Evolutionary conservation across 345 rosid genomes (phyloP), one percentile per base, ranked within the genome.

Genomic region (Brassica carinata): DNA sequence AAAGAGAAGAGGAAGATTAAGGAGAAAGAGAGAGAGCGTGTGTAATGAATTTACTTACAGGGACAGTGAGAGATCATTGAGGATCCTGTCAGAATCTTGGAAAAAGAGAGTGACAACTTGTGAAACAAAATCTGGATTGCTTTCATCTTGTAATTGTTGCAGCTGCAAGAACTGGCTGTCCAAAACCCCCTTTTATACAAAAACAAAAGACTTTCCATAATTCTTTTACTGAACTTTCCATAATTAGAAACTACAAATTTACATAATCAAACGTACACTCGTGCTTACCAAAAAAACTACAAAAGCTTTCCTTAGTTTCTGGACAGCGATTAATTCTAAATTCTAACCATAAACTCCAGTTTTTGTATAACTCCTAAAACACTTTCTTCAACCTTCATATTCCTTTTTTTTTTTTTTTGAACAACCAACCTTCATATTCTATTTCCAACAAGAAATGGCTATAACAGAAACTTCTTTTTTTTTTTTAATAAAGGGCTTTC

Each of bases 71-170:
- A 95, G 98, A 82, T 93, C 97, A 85, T 81, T 88, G 78, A 95
- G 89, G 83, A 93, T 91, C 80, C 88, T 93, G 71, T 93, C 94
- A 72, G 99, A 89, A 80, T 96, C 99, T 65, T 86, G 91, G 80
- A 96, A 96, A 87, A 96, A 96, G 59, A 93, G 92, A 68, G 94
- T 79, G n/a, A 90, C 94, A 64, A 96, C 96, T 89, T 96, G 94
- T 73, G 85, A 92, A 73, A 91, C 98, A 87, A 96, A 96, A 85
- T 90, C 93, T 66, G 99, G 98, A 86, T 89, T 93, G 89, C 90
- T 90, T 84, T 96, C 99, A 85, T 96, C 99, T 87, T 90, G 97
- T 76, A 96, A 87, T 74, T 91, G 91, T 83, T 90, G 98, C 67
- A 96, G 92, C 87, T 91, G 97, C 67, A 85, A 73, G 75, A 88